A percentile compares a stretch with the other conserved stretches of the same genome.
phyloP scores from a whole-genome alignment of 371 early-diverging fungal species.

The Mucor mucedo region DNA sequence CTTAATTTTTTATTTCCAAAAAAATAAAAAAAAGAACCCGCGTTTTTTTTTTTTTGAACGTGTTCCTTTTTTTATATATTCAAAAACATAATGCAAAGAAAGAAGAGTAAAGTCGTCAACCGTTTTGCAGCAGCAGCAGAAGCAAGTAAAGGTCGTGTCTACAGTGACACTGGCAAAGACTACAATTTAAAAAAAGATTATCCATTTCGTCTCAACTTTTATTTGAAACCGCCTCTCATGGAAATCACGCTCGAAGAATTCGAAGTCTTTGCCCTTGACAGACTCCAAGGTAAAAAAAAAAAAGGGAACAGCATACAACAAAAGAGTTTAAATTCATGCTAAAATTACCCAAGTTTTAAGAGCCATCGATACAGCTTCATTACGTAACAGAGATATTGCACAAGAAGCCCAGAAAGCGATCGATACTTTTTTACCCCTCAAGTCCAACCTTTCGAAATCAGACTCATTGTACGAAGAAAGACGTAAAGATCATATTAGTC shows the following conservation, averaged over 20 bases:
- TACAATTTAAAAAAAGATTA: conserved; percentile 46
- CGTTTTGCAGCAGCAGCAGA: conserved; percentile 35
- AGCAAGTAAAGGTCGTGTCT: conserved; percentile 13
- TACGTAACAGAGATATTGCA: conserved; percentile 75
- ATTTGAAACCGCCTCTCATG: conserved; percentile 71
- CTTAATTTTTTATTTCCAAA: too few species aligned
- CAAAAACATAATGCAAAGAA: conserved; percentile 21
- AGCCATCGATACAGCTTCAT: conserved; percentile 79
- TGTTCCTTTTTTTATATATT: background rate
- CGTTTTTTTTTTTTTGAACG: conserved; percentile 14
- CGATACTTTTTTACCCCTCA: conserved; percentile 73
- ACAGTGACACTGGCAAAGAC: conserved; percentile 15
- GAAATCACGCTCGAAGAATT: conserved; percentile 92
- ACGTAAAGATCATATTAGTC: conserved; percentile 90
- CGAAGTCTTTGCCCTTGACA: conserved; percentile 89
- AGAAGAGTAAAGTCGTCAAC: conserved; percentile 27
- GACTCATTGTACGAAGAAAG: conserved; percentile 69
- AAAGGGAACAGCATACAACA: too few species aligned
- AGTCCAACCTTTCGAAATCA: conserved; percentile 50
- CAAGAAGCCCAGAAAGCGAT: conserved; percentile 61
- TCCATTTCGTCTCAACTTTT: conserved; percentile 83
- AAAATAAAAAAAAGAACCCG: background rate
- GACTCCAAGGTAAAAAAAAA: conserved; percentile 72
- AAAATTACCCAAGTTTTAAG: conserved; percentile 64
- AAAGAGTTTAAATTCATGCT: conserved; percentile 14